These are phyloP conservation scores for Westerdykella sp. DNA, from an alignment of 2,329 filamentous ascomycete genomes.

Conservation along the genomic window DNA sequence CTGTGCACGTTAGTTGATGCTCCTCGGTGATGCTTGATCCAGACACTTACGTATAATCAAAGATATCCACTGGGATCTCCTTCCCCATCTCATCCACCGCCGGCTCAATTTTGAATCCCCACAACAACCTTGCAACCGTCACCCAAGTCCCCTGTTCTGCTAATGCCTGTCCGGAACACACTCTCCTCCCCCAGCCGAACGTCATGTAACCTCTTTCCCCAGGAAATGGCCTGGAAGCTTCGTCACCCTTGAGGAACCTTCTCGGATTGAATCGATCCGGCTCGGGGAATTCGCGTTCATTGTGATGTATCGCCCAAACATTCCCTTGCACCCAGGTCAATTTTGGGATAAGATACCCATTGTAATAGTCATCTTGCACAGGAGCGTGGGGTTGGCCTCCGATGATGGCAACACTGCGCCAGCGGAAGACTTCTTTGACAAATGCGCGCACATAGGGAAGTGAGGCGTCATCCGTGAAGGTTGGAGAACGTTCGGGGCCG, in stretches of 20 bases:
- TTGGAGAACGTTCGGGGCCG: slow-evolving; percentile 29
- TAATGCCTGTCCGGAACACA: slow-evolving; percentile 55
- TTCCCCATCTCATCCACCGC: slow-evolving; percentile 39
- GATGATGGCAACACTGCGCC: slow-evolving; percentile 31
- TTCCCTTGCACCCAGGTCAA: slow-evolving; percentile 37
- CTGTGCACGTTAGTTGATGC: slow-evolving; percentile 23
- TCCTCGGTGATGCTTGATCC: not conserved
- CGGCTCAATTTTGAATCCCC: slow-evolving; percentile 50
- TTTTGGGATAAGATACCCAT: slow-evolving; percentile 37
- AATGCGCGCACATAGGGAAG: slow-evolving; percentile 37
- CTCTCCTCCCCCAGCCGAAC: slow-evolving; percentile 52
- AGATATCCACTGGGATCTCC: slow-evolving; percentile 51
- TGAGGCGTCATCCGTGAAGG: slow-evolving; percentile 25
- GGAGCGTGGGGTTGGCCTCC: slow-evolving; percentile 34
- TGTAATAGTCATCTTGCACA: slow-evolving; percentile 31
- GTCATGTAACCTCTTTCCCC: slow-evolving; percentile 48
- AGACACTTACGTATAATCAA: slow-evolving; percentile 46
- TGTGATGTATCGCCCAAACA: slow-evolving; percentile 39
- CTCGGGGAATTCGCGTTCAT: slow-evolving; percentile 33
- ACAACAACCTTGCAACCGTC: slow-evolving; percentile 51
- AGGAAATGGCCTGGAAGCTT: slow-evolving; percentile 26
- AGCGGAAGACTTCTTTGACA: slow-evolving; percentile 32
- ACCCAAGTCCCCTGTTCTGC: slow-evolving; percentile 57
- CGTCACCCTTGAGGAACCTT: slow-evolving; percentile 23
- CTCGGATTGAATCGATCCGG: slow-evolving; percentile 35